These are phyloP conservation scores for Pythium brassicae DNA, from an alignment of 352 stramenopile species.

Conservation along the genomic window DNA sequence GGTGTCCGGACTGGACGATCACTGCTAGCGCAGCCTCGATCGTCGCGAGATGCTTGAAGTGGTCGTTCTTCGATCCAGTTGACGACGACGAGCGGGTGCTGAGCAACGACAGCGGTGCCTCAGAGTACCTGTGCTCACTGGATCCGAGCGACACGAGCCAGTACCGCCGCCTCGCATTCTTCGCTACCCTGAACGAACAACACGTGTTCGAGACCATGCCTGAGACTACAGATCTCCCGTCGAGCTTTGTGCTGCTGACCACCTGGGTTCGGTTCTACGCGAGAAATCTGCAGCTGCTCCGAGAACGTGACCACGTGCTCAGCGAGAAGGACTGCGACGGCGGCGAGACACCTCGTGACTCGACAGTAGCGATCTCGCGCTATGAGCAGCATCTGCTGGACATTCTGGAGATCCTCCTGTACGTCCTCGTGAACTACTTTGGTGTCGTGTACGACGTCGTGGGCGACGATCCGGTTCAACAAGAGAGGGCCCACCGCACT, in stretches of 20 bases:
- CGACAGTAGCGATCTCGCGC: background rate
- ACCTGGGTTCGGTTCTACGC: slow-evolving; percentile 29
- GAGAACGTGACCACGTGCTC: background rate
- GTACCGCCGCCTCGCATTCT: slow-evolving; percentile 14
- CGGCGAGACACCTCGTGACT: background rate
- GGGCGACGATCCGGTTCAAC: background rate
- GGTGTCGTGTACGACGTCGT: slow-evolving; percentile 7
- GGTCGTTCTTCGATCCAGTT: background rate
- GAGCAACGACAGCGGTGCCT: background rate
- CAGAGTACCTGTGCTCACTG: background rate
- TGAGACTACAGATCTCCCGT: slow-evolving; percentile 9
- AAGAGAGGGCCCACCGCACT: slow-evolving; percentile 10
- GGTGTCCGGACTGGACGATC: slow-evolving; percentile 11
- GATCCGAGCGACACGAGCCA: background rate
- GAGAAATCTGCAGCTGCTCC: slow-evolving; percentile 14
- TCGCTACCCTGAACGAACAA: slow-evolving; percentile 10
- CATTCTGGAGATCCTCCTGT: slow-evolving; percentile 15
- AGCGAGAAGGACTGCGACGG: background rate
- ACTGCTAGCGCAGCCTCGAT: background rate
- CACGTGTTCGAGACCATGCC: slow-evolving; percentile 3
- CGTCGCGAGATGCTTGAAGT: background rate
- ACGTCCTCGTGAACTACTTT: slow-evolving; percentile 15
- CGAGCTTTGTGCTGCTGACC: slow-evolving; percentile 21
- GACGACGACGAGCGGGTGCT: background rate
- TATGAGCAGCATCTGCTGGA: slow-evolving; percentile 4